Evolutionary conservation across 208 protist genomes (phyloP), one percentile per base, ranked within the genome.

Genomic region (Trypanosomatidae sp.): DNA sequence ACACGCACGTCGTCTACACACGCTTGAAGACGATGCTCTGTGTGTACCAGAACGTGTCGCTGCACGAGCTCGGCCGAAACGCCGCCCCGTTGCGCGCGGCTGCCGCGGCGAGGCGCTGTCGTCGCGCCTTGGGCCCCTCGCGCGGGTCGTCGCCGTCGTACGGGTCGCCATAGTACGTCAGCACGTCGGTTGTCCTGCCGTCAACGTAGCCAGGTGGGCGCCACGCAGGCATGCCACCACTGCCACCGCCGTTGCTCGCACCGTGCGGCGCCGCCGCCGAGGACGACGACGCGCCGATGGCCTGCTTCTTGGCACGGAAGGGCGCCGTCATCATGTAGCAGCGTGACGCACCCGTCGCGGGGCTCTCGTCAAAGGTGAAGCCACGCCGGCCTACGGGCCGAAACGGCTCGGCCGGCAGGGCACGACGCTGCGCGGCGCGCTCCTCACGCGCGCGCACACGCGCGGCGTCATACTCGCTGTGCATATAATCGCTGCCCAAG

Each of bases 151-250:
- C 87, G 30, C 65, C 79, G 32, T 63, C 44, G 52, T 89, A 88
- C 22, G 84, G 84, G 60, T 86, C 74, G 54, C 89, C 79, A 76
- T 75, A 82, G 65, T 93, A 93, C 48, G 88, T 77, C 52, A 90
- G 66, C 20, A 47, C 33, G 16, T 35, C n/a, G 5, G 64, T 70
- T 10, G 67, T 69, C 53, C 69, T 79, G 44, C 79, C 68, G 27
- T 85, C 77, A 15, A 89, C 60, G 41, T 78, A 80, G 23, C 84
- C 84, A 1, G 71, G 67, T 1, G 84, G 84, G 5, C 67, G 48
- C 84, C 84, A 93, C 23, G 27, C 42, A 23, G 24, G 42, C 11
- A 15, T 35, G 30, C 11, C 30, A n/a, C n/a, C n/a, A n/a, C 30
- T 11, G n/a, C 11, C n/a, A 35, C 11, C n/a, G 30, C n/a, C n/a